Evolutionary conservation across 73 alveolate species (phyloP), one percentile per base, ranked within the genome.

Genomic region (Halteria grandinella): DNA sequence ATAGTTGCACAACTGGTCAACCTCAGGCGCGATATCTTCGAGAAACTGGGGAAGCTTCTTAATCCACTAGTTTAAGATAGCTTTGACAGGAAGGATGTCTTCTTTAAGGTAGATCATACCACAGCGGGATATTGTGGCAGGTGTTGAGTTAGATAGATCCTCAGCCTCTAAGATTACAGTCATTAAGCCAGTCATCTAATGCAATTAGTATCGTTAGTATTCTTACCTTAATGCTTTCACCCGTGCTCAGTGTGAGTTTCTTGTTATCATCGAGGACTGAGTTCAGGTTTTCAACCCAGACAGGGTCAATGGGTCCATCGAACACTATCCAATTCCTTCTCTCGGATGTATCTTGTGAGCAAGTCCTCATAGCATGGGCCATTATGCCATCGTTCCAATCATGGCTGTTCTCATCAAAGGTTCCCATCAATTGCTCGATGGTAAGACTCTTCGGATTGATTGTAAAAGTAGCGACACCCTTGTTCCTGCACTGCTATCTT

Each of bases 321-420:
- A 84, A 84, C 1, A 72, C 58, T 0, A 84, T 75, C 93, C 93
- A 84, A 27, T 62, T 64, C 87, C 70, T 91, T 69, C 90, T 86
- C 51, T 77, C 86, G 12, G 85, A 43, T 36, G 45, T 41, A 31
- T 74, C 93, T 33, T 55, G 53, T 4, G 88, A 49, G 64, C 88
- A 60, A 15, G 79, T 87, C 66, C 98, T 78, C 98, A 92, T 92
- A 12, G 89, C 82, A 55, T 89, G 72, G n/a, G 98, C 96, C 43
- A 92, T 87, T 15, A 92, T 88, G 37, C 98, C 98, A 76, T 92
- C 98, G 62, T 88, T 87, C 96, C 87, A 83, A 50, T 83, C 92
- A 31, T 74, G 87, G n/a, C 79, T 55, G 0, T 53, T 55, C 49
- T 92, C 96, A 60, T 92, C 96, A 55, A 71, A 58, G 52, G 60